Evolutionary conservation across 495 filamentous ascomycete species (phyloP).

Genomic region (Cairneyella variabilis): DNA sequence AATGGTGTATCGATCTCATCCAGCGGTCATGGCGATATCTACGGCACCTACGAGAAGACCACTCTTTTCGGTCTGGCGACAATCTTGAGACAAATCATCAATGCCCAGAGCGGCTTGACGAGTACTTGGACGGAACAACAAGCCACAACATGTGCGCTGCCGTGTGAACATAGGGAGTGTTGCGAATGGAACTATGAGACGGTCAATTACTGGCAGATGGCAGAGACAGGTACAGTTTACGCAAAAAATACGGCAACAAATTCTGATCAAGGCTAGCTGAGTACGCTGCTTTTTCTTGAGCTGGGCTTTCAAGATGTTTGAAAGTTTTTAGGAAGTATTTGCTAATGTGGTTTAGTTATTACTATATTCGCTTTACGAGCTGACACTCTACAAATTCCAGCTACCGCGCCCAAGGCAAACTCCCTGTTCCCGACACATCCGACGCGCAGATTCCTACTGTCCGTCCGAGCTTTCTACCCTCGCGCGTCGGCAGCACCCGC

Average conservation of each 20-base stretch:
- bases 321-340: too few species aligned
- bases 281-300: not conserved
- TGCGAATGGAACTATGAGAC: not conserved
- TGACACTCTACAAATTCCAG: too few species aligned
- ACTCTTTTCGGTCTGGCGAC: not conserved
- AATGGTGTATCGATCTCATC: not conserved
- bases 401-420: too few species aligned
- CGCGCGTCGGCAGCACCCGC: too few species aligned
- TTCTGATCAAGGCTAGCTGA: not conserved
- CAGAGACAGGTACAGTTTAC: not conserved
- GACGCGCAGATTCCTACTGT: too few species aligned
- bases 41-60: too few species aligned
- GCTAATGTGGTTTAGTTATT: too few species aligned
- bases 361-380: too few species aligned
- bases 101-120: not conserved
- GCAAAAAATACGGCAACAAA: not conserved
- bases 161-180: not conserved
- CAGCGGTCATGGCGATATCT: not conserved
- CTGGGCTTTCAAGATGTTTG: too few species aligned
- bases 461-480: too few species aligned
- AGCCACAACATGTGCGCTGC: not conserved
- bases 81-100: not conserved
- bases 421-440: too few species aligned
- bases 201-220: not conserved
- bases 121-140: not conserved